These are phyloP conservation scores for Annona squamosa DNA, from an alignment of 164 flowering plant genomes.

Conservation along the genomic window DNA sequence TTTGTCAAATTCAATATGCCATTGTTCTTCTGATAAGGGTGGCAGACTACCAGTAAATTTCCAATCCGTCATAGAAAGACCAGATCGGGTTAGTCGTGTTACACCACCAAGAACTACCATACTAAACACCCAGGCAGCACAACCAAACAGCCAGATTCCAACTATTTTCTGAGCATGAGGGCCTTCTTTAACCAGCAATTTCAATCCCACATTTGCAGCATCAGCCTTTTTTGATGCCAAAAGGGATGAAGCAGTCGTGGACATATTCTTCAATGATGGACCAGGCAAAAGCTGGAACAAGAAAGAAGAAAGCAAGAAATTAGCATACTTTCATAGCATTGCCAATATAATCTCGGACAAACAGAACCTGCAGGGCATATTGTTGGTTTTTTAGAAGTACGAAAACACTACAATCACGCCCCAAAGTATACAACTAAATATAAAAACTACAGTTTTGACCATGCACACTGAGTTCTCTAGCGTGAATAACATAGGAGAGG, in stretches of 20 bases:
- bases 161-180: slow-evolving; percentile 74
- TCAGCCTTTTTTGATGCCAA: slow-evolving; percentile 24
- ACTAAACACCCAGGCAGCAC: slow-evolving; percentile 96
- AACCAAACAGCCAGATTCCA: slow-evolving; percentile 90
- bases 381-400: background rate
- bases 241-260: slow-evolving; percentile 35
- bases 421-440: background rate
- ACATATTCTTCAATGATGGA: slow-evolving; percentile 45
- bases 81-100: slow-evolving; percentile 86
- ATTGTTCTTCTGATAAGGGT: slow-evolving; percentile 74
- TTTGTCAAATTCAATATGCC: slow-evolving; percentile 84
- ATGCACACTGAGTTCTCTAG: background rate
- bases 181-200: slow-evolving; percentile 72
- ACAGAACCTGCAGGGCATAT: background rate
- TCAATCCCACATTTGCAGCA: slow-evolving; percentile 33
- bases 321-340: background rate
- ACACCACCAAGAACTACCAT: slow-evolving; percentile 96
- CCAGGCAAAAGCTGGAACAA: slow-evolving; percentile 30
- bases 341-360: background rate
- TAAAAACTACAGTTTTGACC: background rate
- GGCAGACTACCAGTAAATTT: slow-evolving; percentile 88
- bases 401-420: background rate
- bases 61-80: slow-evolving; percentile 99
- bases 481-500: background rate
- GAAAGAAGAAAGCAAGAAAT: background rate